Evolutionary conservation across 129 eudicot genomes (phyloP).

Genomic region (Chrysanthemum makinoi): DNA sequence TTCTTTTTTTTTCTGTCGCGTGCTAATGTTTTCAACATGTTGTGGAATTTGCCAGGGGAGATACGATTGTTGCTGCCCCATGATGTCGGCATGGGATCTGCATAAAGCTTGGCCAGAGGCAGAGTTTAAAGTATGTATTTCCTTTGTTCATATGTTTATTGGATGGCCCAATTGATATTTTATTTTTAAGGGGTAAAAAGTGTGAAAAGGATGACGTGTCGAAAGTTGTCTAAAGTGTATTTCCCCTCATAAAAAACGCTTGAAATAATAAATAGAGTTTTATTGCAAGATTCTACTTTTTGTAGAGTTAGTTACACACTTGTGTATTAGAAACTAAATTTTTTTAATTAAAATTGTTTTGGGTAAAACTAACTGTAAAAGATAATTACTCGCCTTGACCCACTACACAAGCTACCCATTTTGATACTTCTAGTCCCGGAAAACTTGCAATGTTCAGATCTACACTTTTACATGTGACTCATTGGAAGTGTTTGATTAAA

Average conservation of each 20-base stretch:
- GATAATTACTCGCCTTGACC: neutral
- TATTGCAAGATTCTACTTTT: neutral
- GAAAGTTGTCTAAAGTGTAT: too few species aligned
- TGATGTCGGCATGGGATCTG: conserved; percentile 99
- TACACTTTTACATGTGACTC: neutral
- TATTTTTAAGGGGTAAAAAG: neutral
- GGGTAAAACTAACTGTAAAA: neutral
- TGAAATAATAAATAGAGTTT: neutral
- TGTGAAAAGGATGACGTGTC: too few species aligned
- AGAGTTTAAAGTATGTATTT: conserved; percentile 60
- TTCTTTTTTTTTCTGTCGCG: neutral
- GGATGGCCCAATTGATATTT: neutral
- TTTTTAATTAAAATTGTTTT: neutral
- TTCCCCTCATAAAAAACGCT: too few species aligned
- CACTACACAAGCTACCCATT: neutral
- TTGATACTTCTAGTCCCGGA: neutral
- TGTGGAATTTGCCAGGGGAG: conserved; percentile 61
- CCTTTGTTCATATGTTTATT: neutral
- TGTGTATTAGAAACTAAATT: neutral
- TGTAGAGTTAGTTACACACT: neutral
- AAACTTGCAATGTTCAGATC: neutral
- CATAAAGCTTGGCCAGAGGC: conserved; percentile 99
- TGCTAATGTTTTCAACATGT: conserved; percentile 10
- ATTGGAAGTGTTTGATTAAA: neutral
- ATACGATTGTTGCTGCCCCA: conserved; percentile 93